These are phyloP conservation scores for Colletotrichum musae DNA, from an alignment of 2,329 filamentous ascomycete genomes.

Conservation along the genomic window DNA sequence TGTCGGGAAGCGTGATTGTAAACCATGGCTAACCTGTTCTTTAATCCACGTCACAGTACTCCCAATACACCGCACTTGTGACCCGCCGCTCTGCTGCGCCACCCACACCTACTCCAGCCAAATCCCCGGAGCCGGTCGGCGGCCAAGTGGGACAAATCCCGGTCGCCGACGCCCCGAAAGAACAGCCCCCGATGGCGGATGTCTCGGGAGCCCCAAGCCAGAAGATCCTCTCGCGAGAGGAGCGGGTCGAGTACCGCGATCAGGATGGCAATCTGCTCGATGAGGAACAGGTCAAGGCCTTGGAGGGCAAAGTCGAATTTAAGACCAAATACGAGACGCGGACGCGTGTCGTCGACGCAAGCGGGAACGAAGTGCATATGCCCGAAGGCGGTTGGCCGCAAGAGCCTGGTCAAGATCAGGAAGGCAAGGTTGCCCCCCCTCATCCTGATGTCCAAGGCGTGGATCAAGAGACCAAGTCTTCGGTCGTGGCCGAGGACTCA, in stretches of 20 bases:
- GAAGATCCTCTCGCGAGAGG: conserved; percentile 72
- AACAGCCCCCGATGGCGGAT: conserved; percentile 48
- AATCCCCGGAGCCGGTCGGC: conserved; percentile 35
- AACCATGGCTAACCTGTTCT: conserved; percentile 25
- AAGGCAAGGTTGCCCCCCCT: conserved; percentile 66
- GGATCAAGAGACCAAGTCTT: conserved; percentile 70
- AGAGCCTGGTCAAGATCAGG: conserved; percentile 45
- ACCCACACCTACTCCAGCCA: conserved; percentile 26
- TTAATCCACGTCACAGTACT: conserved; percentile 31
- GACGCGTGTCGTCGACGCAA: conserved; percentile 84
- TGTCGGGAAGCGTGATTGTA: conserved; percentile 1
- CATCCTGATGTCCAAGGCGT: conserved; percentile 74
- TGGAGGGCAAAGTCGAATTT: conserved; percentile 95
- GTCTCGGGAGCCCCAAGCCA: conserved; percentile 67
- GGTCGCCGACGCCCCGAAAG: conserved; percentile 45
- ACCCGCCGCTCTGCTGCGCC: conserved; percentile 27
- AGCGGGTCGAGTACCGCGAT: conserved; percentile 94
- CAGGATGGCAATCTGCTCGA: conserved; percentile 92
- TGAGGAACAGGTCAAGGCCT: conserved; percentile 83
- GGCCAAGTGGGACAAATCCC: conserved; percentile 46
- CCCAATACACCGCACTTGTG: conserved; percentile 32
- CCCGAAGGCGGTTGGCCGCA: conserved; percentile 58
- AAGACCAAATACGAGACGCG: conserved; percentile 97
- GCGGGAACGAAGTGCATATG: conserved; percentile 81
- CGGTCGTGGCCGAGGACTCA: conserved; percentile 54